Conservation (phyloP, 1,284 basidiomycete genomes). For the Fistulina hepatica region DNA sequence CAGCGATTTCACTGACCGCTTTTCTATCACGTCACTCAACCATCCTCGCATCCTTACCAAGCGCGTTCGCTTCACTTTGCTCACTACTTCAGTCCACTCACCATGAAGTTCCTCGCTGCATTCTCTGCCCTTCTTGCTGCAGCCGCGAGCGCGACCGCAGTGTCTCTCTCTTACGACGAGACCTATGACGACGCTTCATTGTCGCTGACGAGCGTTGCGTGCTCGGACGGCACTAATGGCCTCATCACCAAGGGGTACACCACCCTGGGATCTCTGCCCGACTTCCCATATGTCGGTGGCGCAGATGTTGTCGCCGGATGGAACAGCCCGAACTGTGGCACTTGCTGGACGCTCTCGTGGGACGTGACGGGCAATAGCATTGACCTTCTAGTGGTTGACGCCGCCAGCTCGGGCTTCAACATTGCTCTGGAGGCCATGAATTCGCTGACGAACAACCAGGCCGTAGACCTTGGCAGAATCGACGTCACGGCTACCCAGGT, state of each 20-base stretch:
- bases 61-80: no score
- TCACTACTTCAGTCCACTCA: no score
- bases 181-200: slow-evolving; percentile 30
- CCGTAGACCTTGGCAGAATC: slow-evolving; percentile 24
- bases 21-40: no score
- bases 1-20: no score
- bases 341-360: slow-evolving; percentile 2
- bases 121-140: neutral
- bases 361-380: slow-evolving; percentile 16
- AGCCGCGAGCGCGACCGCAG: slow-evolving; percentile 1
- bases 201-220: slow-evolving; percentile 31
- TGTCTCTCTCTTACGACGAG: slow-evolving; percentile 29
- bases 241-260: slow-evolving; percentile 33
- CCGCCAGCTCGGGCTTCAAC: slow-evolving; percentile 23
- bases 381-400: slow-evolving; percentile 26
- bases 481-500: slow-evolving; percentile 24
- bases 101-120: neutral
- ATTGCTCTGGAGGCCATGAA: slow-evolving; percentile 29
- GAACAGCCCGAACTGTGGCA: slow-evolving; percentile 20
- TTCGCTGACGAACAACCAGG: slow-evolving; percentile 24
- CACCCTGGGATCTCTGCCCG: slow-evolving; percentile 36
- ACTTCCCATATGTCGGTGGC: slow-evolving; percentile 44
- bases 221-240: slow-evolving; percentile 37
- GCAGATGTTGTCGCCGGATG: slow-evolving; percentile 29
- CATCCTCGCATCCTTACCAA: no score